A percentile compares a stretch with the other conserved stretches of the same genome.
Conservation (phyloP, 805 yeast species). For the Diddensiella santjacobensis region DNA sequence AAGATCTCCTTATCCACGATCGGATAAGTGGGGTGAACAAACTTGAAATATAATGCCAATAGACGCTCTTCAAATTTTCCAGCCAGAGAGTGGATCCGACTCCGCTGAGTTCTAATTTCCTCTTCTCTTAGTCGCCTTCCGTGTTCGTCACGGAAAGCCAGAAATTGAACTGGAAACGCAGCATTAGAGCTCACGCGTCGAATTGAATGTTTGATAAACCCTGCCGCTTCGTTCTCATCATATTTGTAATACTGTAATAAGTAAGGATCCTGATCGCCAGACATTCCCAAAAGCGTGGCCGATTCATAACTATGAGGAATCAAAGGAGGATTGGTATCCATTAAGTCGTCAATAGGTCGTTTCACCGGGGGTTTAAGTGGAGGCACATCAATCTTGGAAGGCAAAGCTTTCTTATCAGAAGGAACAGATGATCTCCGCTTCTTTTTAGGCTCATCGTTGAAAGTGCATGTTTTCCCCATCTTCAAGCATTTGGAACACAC, state of each 20-base stretch:
- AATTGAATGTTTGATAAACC: slow-evolving; percentile 31
- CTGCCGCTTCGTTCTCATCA: slow-evolving; percentile 18
- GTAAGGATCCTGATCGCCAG: slow-evolving; percentile 34
- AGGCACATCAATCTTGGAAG: slow-evolving; percentile 14
- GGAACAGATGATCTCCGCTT: slow-evolving; percentile 8
- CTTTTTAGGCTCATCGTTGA: slow-evolving; percentile 20
- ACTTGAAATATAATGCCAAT: slow-evolving; percentile 32
- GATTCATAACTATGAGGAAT: slow-evolving; percentile 27
- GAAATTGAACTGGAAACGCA: slow-evolving; percentile 27
- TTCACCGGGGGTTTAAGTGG: slow-evolving; percentile 18
- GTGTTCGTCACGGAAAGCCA: slow-evolving; percentile 23
- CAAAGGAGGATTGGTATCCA: slow-evolving; percentile 21
- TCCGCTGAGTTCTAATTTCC: slow-evolving; percentile 14
- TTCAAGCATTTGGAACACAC: slow-evolving; percentile 21
- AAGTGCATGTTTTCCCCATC: slow-evolving; percentile 21
- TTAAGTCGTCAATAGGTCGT: slow-evolving; percentile 6
- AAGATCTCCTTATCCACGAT: slow-evolving; percentile 33
- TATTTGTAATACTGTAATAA: slow-evolving; percentile 26
- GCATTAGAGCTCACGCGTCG: slow-evolving; percentile 23
- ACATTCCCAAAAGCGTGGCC: slow-evolving; percentile 29
- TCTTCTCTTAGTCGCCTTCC: slow-evolving; percentile 1
- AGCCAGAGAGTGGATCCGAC: slow-evolving; percentile 16
- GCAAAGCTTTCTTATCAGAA: neutral
- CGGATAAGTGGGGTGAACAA: slow-evolving; percentile 35
- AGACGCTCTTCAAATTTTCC: slow-evolving; percentile 27